Evolutionary conservation across 306 rosid genomes (phyloP).

Genomic region (Trifolium dubium): DNA sequence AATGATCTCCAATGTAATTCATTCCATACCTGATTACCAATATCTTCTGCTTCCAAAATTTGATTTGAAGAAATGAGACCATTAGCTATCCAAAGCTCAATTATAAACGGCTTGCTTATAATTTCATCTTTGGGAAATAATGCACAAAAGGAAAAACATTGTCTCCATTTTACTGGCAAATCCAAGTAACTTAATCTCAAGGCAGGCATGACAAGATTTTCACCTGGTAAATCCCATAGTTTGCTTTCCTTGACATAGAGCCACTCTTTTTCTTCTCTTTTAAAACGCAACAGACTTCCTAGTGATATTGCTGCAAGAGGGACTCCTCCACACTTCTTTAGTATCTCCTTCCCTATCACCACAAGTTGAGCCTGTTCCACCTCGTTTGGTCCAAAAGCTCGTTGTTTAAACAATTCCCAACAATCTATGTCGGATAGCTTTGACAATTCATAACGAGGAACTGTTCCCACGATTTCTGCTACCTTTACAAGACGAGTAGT

Average conservation of each 20-base stretch:
- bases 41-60: no score
- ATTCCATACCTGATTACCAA: no score
- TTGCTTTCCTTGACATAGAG: slow-evolving; percentile 16
- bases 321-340: slow-evolving; percentile 23
- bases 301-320: slow-evolving; percentile 35
- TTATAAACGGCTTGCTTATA: background rate
- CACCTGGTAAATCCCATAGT: slow-evolving; percentile 7
- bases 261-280: slow-evolving; percentile 19
- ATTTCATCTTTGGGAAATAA: slow-evolving; percentile 13
- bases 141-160: slow-evolving; percentile 35
- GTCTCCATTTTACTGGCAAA: slow-evolving; percentile 3
- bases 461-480: slow-evolving; percentile 23
- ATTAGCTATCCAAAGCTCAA: slow-evolving; percentile 10
- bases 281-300: slow-evolving; percentile 30
- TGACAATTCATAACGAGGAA: slow-evolving; percentile 1
- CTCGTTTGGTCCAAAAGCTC: no score
- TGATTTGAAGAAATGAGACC: no score
- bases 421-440: background rate
- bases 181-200: slow-evolving; percentile 15
- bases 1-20: no score
- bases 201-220: background rate
- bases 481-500: slow-evolving; percentile 27
- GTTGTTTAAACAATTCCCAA: no score
- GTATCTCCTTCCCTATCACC: slow-evolving; percentile 15
- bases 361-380: no score